These are phyloP conservation scores for Colletotrichum siamense DNA, from an alignment of 2,329 filamentous ascomycete genomes.

Conservation along the genomic window DNA sequence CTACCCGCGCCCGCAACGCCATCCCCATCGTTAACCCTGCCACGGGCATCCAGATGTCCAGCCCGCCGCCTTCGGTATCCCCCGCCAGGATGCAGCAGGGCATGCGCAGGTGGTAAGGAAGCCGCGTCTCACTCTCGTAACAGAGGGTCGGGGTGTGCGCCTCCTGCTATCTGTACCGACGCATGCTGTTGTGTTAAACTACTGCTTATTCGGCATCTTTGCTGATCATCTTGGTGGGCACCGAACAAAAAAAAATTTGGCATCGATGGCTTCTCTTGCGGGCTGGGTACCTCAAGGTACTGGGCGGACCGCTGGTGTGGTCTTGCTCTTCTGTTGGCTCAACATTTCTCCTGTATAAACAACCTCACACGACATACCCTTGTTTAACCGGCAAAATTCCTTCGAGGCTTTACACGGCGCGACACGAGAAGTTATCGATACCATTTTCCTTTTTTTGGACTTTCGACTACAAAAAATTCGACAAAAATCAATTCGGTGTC, in stretches of 20 bases:
- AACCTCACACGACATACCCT: conserved; percentile 52
- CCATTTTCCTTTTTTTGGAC: conserved; percentile 39
- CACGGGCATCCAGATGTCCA: conserved; percentile 86
- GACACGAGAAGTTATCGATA: conserved; percentile 50
- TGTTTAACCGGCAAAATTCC: conserved; percentile 33
- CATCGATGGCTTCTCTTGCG: conserved; percentile 47
- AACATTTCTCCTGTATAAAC: conserved; percentile 49
- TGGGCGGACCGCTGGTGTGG: conserved; percentile 29
- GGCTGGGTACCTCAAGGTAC: conserved; percentile 41
- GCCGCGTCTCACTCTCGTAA: conserved; percentile 37
- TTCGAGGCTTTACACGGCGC: conserved; percentile 37
- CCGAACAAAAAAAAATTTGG: conserved; percentile 42
- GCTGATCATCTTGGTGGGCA: conserved; percentile 54
- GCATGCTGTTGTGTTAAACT: conserved; percentile 39
- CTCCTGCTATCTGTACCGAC: conserved; percentile 40
- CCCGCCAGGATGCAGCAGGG: conserved; percentile 65
- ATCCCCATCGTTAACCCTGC: conserved; percentile 98
- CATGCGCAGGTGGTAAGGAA: conserved; percentile 60
- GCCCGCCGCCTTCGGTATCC: conserved; percentile 78
- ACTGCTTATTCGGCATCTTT: conserved; percentile 42
- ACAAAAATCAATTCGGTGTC: conserved; percentile 23
- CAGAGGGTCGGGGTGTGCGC: conserved; percentile 34
- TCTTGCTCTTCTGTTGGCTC: conserved; percentile 33
- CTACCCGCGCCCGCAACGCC: conserved; percentile 89
- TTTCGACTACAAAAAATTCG: conserved; percentile 17